phyloP scores from a whole-genome alignment of 495 filamentous ascomycete genomes.

The Penicillium parvum region DNA sequence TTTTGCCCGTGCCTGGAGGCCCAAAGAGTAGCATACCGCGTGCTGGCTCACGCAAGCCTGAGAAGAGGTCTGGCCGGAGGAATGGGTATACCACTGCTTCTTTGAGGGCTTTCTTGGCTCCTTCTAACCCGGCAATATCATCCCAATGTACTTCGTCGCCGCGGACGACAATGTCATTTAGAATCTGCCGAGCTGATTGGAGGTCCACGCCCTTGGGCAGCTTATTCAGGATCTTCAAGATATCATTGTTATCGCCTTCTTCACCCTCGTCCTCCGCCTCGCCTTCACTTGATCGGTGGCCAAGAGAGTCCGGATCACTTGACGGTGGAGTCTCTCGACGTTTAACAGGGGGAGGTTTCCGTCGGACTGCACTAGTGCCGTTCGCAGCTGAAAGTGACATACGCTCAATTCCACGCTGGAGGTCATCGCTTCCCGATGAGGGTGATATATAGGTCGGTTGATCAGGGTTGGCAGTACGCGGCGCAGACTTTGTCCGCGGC shows the following conservation, averaged over 20 bases:
- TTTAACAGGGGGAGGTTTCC: constrained; percentile 20
- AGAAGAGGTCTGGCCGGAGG: constrained; percentile 91
- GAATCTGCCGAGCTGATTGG: constrained; percentile 78
- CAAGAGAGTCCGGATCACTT: constrained; percentile 41
- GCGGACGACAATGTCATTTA: constrained; percentile 93
- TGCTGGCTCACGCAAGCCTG: constrained; percentile 89
- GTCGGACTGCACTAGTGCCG: constrained; percentile 21
- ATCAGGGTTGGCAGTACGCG: constrained; percentile 13
- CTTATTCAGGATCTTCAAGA: constrained; percentile 63
- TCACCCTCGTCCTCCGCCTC: constrained; percentile 37
- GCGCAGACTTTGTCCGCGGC: constrained; percentile 24
- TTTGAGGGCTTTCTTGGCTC: constrained; percentile 87
- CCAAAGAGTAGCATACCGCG: constrained; percentile 96
- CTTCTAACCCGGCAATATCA: constrained; percentile 86
- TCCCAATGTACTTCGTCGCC: constrained; percentile 95
- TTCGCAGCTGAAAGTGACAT: constrained; percentile 24
- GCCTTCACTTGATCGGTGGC: constrained; percentile 21
- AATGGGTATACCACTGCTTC: constrained; percentile 98
- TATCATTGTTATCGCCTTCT: constrained; percentile 39
- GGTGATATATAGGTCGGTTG: constrained; percentile 19
- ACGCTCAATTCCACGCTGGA: constrained; percentile 24
- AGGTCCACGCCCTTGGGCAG: constrained; percentile 78
- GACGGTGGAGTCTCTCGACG: constrained; percentile 40
- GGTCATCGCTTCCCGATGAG: constrained; percentile 30
- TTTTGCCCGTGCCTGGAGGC: constrained; percentile 95